phyloP scores from a whole-genome alignment of 768 basidiomycete genomes.

The Boletus fagicola region DNA sequence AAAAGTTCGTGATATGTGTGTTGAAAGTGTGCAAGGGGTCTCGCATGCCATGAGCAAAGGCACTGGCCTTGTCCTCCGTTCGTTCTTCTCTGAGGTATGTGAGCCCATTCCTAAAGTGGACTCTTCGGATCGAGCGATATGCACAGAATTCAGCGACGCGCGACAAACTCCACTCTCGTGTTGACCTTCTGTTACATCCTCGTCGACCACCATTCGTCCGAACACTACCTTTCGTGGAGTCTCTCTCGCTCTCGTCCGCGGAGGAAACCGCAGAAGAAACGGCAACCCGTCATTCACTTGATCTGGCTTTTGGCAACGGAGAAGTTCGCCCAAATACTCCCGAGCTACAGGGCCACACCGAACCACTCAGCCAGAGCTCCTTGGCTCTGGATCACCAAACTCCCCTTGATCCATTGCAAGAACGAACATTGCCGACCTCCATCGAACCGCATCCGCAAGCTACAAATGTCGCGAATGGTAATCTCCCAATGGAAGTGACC shows the following conservation, averaged over 20 bases:
- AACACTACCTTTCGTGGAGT: constrained; percentile 60
- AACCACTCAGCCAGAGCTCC: constrained; percentile 1
- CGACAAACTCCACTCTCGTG: constrained; percentile 31
- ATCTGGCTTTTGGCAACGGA: constrained; percentile 29
- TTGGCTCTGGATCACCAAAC: not conserved
- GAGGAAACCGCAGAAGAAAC: constrained; percentile 68
- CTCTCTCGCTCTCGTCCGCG: constrained; percentile 55
- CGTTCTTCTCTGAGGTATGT: constrained; percentile 37
- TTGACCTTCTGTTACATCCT: constrained; percentile 74
- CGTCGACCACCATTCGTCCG: constrained; percentile 75
- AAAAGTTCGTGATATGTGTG: constrained; percentile 47
- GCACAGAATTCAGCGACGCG: constrained; percentile 17
- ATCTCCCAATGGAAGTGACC: not conserved
- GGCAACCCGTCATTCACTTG: constrained; percentile 43
- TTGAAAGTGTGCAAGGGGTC: constrained; percentile 53
- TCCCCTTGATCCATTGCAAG: not conserved
- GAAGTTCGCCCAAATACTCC: not conserved
- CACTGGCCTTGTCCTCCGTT: constrained; percentile 52
- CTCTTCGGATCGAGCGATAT: not conserved
- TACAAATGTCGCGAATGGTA: not conserved
- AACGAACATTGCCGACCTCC: not conserved
- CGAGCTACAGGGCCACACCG: constrained; percentile 1
- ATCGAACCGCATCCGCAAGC: constrained; percentile 1
- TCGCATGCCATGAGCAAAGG: constrained; percentile 60
- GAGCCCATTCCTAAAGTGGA: not conserved